Evolutionary conservation across 176 grass and related monocot species (phyloP).

Genomic region (Thinopyrum elongatum): DNA sequence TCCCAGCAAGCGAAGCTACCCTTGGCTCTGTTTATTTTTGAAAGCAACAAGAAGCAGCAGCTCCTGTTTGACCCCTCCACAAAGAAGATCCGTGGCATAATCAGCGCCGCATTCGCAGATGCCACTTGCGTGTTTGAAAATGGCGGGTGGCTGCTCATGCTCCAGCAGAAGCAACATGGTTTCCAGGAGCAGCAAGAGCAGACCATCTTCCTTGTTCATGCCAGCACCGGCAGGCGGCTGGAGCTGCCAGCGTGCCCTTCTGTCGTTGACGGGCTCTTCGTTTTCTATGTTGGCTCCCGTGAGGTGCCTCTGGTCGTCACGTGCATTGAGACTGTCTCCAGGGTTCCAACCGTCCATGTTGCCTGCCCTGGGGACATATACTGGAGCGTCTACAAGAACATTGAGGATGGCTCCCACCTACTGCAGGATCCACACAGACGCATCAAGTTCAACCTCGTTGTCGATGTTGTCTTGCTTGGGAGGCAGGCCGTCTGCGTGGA

Average conservation of each 20-base stretch:
- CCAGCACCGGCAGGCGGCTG: not conserved
- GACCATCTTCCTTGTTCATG: conserved; percentile 7
- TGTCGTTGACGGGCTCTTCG: not conserved
- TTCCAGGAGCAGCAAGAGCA: not conserved
- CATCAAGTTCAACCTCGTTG: not conserved
- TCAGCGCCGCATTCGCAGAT: not conserved
- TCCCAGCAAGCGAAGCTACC: not conserved
- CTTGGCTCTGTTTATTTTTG: not conserved
- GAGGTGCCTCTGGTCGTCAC: not conserved
- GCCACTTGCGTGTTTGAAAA: not conserved
- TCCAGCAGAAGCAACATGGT: not conserved
- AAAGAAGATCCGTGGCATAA: not conserved
- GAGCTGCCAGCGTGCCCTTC: not conserved
- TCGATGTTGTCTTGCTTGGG: not conserved
- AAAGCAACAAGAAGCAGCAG: not conserved
- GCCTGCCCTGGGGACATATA: not conserved
- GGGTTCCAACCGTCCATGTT: not conserved
- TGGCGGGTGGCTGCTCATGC: conserved; percentile 1
- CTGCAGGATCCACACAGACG: not conserved
- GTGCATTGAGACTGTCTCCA: not conserved
- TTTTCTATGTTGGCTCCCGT: not conserved
- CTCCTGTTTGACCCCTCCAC: not conserved
- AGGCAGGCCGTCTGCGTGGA: not conserved
- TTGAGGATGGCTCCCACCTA: not conserved
- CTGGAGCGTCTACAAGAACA: not conserved